Evolutionary conservation across 345 rosid genomes (phyloP).

Genomic region (Ceriops tagal): DNA sequence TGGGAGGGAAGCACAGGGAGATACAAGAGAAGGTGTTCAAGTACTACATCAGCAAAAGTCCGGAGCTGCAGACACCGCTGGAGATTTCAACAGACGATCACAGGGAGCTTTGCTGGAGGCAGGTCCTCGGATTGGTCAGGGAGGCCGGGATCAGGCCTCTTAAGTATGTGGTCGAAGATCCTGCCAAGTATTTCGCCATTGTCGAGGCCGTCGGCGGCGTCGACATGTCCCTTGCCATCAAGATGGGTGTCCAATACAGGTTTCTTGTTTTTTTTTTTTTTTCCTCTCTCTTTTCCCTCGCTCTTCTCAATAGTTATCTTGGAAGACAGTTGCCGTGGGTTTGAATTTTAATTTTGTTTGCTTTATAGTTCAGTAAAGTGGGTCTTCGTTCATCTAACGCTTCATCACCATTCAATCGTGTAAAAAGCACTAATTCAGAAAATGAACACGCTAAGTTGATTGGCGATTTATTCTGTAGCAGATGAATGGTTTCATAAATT

Average conservation of each 20-base stretch:
- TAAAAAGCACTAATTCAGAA: too few relatives aligned
- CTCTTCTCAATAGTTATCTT: background rate
- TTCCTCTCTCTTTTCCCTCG: background rate
- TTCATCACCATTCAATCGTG: too few relatives aligned
- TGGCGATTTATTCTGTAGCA: too few relatives aligned
- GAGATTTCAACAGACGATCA: slow-evolving; percentile 80
- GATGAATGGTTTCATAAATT: too few relatives aligned
- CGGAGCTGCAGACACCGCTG: slow-evolving; percentile 82
- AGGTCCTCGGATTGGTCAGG: slow-evolving; percentile 60
- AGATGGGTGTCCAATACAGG: slow-evolving; percentile 97
- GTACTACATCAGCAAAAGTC: slow-evolving; percentile 59
- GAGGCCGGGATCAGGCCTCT: slow-evolving; percentile 83
- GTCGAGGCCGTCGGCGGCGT: slow-evolving; percentile 80
- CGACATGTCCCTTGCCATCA: slow-evolving; percentile 91
- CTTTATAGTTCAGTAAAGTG: background rate
- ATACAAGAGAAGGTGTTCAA: slow-evolving; percentile 65
- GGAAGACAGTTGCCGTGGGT: background rate
- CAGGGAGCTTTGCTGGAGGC: slow-evolving; percentile 86
- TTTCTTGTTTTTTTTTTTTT: slow-evolving; percentile 8
- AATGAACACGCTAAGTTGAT: too few relatives aligned
- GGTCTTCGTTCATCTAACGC: too few relatives aligned
- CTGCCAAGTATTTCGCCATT: slow-evolving; percentile 73
- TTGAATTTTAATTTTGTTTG: background rate
- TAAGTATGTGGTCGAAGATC: slow-evolving; percentile 65
- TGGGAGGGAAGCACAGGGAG: slow-evolving; percentile 79